Percentiles rank a stretch among this genome's conserved stretches.
Conservation (phyloP, 2,329 filamentous ascomycete genomes). For the Xylariaceae sp. region DNA sequence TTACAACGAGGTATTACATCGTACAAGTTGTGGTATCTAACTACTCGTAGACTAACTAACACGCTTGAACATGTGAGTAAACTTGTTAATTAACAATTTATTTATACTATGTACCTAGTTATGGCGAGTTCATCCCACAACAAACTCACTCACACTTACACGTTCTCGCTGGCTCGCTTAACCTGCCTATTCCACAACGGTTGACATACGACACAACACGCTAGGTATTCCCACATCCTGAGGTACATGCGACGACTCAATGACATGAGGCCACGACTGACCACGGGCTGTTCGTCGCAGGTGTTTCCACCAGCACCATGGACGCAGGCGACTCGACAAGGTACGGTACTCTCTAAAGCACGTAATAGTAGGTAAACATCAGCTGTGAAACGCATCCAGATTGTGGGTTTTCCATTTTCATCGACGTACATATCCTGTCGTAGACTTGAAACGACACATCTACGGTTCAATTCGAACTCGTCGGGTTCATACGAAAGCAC, state of each 20-base stretch:
- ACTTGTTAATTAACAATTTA: no score
- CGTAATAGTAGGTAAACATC: background rate
- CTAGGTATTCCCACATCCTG: background rate
- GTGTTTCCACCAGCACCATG: background rate
- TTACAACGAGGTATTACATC: background rate
- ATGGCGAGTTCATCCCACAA: background rate
- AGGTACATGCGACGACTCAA: conserved; percentile 3
- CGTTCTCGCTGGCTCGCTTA: background rate
- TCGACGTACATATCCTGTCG: no score
- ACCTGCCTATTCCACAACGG: background rate
- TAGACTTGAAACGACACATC: no score
- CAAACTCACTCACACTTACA: background rate
- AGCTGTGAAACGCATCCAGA: no score
- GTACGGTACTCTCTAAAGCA: background rate
- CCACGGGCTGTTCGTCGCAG: conserved; percentile 1
- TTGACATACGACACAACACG: background rate
- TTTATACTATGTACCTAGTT: background rate
- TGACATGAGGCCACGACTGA: conserved; percentile 12
- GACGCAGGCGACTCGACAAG: background rate
- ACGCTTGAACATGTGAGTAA: no score
- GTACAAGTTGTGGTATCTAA: background rate
- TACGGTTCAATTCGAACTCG: no score
- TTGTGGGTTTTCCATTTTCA: no score
- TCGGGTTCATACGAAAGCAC: no score
- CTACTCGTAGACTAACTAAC: background rate